Base-by-base conservation (phyloP, 768 basidiomycete genomes). In the Pluteus cervinus region DNA sequence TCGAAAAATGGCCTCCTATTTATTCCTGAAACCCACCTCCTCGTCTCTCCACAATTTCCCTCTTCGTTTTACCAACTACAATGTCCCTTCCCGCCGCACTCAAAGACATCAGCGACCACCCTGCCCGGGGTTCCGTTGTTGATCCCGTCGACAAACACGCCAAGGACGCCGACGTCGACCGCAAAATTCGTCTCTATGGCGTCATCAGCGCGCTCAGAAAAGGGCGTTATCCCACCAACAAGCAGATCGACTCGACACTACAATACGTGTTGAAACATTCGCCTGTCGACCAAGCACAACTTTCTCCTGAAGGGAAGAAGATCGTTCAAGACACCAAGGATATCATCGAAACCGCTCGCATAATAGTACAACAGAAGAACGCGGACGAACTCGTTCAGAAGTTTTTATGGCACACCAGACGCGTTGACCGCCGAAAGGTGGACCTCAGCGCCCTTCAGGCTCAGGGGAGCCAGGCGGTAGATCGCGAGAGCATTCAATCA, bases 361-460 rank as follows among this genome's bases (percentile, higher is more conserved):
- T 73, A 26, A 79, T 91, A 40, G 78, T 93, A n/a, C 51, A 66
- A 33, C 71, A 84, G 49, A 96, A 94, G 75, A 96, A 96, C 47
- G 62, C 68, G 16, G 92, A 94, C 48, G 91, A 97, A 63, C 72
- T 97, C 26, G 71, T 96, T 57, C 94, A 97, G 60, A 82, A 86
- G 50, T 93, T 94, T 48, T 60, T 93, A 26, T 92, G 84, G 84
- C 75, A 81, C 43, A 88, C 86, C 1, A 65, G 73, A 23, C 73
- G 74, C 24, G 62, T 81, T 14, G 68, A 67, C 9, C 45, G 41
- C 1, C 51, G 57, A 1, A 24, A 12, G 5, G 7, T 57, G 14
- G 40, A 44, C 2, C 47, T 48, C 36, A 50, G 68, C n/a, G n/a
- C n/a, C n/a, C n/a, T n/a, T n/a, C n/a, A n/a, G n/a, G n/a, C n/a